Conservation (phyloP, 1,139 yeast genomes). For the Debaryomyces nepalensis region DNA sequence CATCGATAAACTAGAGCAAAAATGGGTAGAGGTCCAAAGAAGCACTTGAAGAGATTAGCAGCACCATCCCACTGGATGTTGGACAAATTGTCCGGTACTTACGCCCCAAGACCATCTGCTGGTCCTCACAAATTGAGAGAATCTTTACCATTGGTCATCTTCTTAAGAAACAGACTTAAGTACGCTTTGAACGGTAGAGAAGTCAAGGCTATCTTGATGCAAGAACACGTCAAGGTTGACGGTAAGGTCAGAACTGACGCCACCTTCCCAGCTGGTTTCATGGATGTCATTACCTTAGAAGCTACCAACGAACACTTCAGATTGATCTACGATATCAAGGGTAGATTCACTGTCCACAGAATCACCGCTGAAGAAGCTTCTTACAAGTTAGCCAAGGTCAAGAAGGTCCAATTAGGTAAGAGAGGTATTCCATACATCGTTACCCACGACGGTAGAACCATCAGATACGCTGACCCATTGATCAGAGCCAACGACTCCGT, state of each 20-base stretch:
- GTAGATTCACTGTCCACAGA: slow-evolving; percentile 99
- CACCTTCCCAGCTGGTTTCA: slow-evolving; percentile 99
- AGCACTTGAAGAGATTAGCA: slow-evolving; percentile 51
- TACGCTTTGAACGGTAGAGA: slow-evolving; percentile 99
- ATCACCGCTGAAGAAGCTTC: slow-evolving; percentile 98
- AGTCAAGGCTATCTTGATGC: slow-evolving; percentile 98
- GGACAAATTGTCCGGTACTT: slow-evolving; percentile 99
- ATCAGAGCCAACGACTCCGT: slow-evolving; percentile 97
- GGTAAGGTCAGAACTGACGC: slow-evolving; percentile 99
- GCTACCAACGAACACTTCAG: slow-evolving; percentile 99
- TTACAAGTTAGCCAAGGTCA: slow-evolving; percentile 97
- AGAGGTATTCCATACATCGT: slow-evolving; percentile 97
- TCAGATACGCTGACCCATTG: slow-evolving; percentile 98
- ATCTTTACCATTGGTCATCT: slow-evolving; percentile 96
- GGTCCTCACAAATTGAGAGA: slow-evolving; percentile 99
- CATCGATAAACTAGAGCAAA: slow-evolving; percentile 13
- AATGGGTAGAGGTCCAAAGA: slow-evolving; percentile 44
- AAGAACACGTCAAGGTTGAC: slow-evolving; percentile 98
- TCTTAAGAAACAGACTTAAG: slow-evolving; percentile 99
- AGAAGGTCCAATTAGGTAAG: slow-evolving; percentile 97
- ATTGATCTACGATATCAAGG: slow-evolving; percentile 96
- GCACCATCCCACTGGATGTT: slow-evolving; percentile 99
- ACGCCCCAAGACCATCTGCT: slow-evolving; percentile 99
- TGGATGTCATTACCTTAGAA: slow-evolving; percentile 96
- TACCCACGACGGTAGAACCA: slow-evolving; percentile 99